Evolutionary conservation across 805 yeast species (phyloP), one percentile per base, ranked within the genome.

Genomic region (Maudiozyma saulgeensis): DNA sequence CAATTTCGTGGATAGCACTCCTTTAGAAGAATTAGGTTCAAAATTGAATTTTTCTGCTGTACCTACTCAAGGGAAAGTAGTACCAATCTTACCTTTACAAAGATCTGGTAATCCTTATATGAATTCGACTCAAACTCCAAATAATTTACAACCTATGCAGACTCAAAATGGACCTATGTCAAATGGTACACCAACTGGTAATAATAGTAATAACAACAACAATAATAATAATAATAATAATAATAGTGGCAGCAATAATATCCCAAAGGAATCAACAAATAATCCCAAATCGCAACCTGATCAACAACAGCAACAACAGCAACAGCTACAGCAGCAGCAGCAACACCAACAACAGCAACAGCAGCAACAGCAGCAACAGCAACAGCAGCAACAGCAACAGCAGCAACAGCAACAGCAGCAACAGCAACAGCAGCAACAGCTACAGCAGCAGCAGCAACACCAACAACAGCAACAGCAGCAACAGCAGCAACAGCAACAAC

Each of bases 1-100:
- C 53, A 67, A 73, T 9, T 72, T 69, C 46, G 70, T 77, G 5
- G 69, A 71, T 47, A 60, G 60, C 4, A 60, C 67, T 1, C 66
- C 68, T 9, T 44, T 56, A 16, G 59, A 58, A 48, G 53, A 60
- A 38, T 40, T 70, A 26, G 23, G 34, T 6, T 48, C 46, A n/a
- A 46, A 48, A 9, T 23, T 40, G 15, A n/a, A 40, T 40, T 40
- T 21, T n/a, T 21, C 31, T 4, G 3, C 12, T 4, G 46, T 41
- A 11, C 38, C 39, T 1, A 16, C 11, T 15, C 38, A 35, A n/a
- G 18, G 18, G 15, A n/a, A 44, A 21, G 45, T 50, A 7, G 48
- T 47, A 16, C 56, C 56, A 15, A 25, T 53, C 13, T 28, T 50
- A 19, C 51, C 55, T 25, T 19, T 15, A 39, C 40, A 31, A 39